Percentiles rank a stretch among this genome's conserved stretches.
Evolutionary conservation across 139 green algal species (phyloP).

Genomic region (Chlamydomonas schloesseri): DNA sequence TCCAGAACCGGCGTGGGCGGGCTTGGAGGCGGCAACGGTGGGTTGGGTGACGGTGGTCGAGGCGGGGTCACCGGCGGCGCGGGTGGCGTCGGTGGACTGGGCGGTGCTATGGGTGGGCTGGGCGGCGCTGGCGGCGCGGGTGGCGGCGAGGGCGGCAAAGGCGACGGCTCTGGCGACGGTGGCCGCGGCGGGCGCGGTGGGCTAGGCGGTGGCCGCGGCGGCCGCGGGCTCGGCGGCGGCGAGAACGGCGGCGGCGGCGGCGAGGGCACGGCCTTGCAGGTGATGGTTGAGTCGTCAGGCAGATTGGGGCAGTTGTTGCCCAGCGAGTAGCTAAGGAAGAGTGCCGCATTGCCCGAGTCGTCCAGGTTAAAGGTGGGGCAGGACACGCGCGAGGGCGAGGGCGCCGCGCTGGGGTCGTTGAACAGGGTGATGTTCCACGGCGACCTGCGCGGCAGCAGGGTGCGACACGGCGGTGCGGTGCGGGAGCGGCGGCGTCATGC

Average conservation of each 20-base stretch:
- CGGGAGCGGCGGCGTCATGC: not conserved
- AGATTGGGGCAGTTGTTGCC: not conserved
- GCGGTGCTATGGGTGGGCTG: not conserved
- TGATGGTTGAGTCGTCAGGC: not conserved
- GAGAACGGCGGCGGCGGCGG: conserved; percentile 19
- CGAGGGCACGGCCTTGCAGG: not conserved
- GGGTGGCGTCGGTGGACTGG: too few species aligned
- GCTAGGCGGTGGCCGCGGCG: not conserved
- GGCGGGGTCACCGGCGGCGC: not conserved
- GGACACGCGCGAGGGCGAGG: not conserved
- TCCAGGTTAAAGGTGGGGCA: conserved; percentile 5
- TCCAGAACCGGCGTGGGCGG: too few species aligned
- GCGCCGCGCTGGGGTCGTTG: not conserved
- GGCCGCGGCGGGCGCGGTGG: not conserved
- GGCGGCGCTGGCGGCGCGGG: not conserved
- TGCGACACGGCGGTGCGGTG: too few species aligned
- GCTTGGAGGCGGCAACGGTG: not conserved
- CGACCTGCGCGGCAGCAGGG: not conserved
- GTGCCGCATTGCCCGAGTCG: not conserved
- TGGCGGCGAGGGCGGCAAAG: not conserved
- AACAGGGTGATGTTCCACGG: not conserved
- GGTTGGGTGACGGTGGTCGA: not conserved
- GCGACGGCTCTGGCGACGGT: not conserved
- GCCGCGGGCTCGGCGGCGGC: not conserved
- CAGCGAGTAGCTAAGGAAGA: not conserved